Evolutionary conservation across 129 eudicot species (phyloP), one percentile per base, ranked within the genome.

Genomic region (Lactuca sativa): DNA sequence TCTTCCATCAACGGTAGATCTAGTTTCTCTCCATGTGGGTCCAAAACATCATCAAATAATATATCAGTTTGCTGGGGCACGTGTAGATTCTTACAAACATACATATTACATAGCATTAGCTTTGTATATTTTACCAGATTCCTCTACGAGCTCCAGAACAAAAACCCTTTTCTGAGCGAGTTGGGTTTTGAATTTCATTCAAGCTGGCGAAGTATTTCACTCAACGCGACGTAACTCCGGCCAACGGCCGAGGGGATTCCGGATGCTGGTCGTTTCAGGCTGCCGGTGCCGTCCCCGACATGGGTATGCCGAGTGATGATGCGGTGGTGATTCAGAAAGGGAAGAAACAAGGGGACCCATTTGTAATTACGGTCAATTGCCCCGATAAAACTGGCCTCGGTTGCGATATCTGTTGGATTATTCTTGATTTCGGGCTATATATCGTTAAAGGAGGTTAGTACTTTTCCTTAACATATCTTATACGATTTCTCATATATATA

Each of bases 351-450:
- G 95, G 92, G 1, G 97, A 91, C 0, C 90, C 92, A 3, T 82
- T 80, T 69, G 86, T 83, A 9, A 81, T 91, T 6, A 91, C 95
- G 62, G 90, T 91, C 8, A 87, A 91, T 76, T 91, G 97, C 36
- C 95, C 97, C 2, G 92, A 91, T 64, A 83, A 85, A 64, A 77
- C 86, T 13, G 97, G 95, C 7, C 83, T 91, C 4, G 90, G 83
- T 30, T 87, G 95, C 63, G 95, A 91, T 70, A 80, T 91, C 12
- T 87, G 95, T 41, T 84, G 83, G 41, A 80, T 82, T n/a, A 88
- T 91, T 75, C 95, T 91, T 52, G 97, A 91, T 43, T 91, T 85
- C 59, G 92, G 95, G 0, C 87, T 91, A 67, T 79, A 47, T 59
- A 82, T 88, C 59, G 74, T 77, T 64, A 87, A 81, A 81, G 92